phyloP scores from a whole-genome alignment of 345 rosid species.

The Stellera chamaejasme region DNA sequence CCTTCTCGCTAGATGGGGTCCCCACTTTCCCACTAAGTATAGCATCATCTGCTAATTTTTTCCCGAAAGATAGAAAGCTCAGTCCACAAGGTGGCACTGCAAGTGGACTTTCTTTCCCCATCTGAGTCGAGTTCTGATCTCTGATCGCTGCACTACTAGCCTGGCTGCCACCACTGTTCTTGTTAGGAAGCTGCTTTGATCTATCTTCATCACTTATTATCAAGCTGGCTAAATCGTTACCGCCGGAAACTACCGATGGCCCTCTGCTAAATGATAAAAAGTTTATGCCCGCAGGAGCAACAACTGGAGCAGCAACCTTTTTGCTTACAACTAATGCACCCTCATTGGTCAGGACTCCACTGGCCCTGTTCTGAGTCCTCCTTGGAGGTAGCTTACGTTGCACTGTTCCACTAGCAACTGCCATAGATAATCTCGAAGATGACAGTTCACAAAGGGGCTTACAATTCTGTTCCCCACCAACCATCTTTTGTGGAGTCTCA shows the following conservation, averaged over 20 bases:
- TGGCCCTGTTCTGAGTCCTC: conserved; percentile 11
- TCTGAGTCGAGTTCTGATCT: conserved; percentile 7
- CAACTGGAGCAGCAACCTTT: conserved; percentile 14
- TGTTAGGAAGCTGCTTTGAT: conserved; percentile 4
- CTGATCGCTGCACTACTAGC: conserved; percentile 8
- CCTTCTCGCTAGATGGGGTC: conserved; percentile 14
- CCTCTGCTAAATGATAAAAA: conserved; percentile 54
- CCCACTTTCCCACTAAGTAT: conserved; percentile 6
- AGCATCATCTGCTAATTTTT: conserved; percentile 7
- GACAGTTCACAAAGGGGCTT: conserved; percentile 14
- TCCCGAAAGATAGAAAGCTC: conserved; percentile 8
- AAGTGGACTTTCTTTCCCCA: conserved; percentile 17
- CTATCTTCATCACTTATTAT: conserved; percentile 9
- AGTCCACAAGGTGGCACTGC: conserved; percentile 2
- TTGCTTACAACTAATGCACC: conserved; percentile 16
- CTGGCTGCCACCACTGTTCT: conserved; percentile 11
- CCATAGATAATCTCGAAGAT: not conserved
- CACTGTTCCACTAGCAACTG: conserved; percentile 11
- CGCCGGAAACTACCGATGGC: conserved; percentile 16
- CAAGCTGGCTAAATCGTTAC: conserved; percentile 16
- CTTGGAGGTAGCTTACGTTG: conserved; percentile 16
- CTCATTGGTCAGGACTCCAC: conserved; percentile 16
- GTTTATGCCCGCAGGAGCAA: conserved; percentile 31
- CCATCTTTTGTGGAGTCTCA: conserved; percentile 12
- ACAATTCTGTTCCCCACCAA: conserved; percentile 11